A percentile compares a stretch with the other conserved stretches of the same genome.
Conservation (phyloP, 495 filamentous ascomycete genomes). For the Neurospora discreta region DNA sequence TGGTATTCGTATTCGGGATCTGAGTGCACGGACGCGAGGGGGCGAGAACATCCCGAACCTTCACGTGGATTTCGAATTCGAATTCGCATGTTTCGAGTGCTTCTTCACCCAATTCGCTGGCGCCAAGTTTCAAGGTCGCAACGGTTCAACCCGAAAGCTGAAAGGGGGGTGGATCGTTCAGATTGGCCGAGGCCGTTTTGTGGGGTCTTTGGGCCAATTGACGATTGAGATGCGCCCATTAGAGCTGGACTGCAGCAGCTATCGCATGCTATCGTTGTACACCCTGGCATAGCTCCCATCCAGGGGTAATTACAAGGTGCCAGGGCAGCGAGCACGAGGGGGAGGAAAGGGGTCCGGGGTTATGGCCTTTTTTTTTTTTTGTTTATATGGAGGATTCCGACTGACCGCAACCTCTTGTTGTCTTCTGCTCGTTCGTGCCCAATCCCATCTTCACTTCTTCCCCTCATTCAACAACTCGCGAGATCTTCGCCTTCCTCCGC, state of each 20-base stretch:
- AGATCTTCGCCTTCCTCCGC: neutral
- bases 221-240: neutral
- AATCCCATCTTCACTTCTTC: conserved; percentile 3
- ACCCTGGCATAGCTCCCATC: conserved; percentile 1
- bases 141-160: neutral
- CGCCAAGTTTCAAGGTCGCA: neutral
- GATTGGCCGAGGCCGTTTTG: neutral
- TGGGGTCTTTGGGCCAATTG: neutral
- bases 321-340: neutral
- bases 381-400: neutral
- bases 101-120: neutral
- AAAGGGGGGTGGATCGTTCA: neutral
- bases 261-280: neutral
- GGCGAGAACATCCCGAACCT: neutral
- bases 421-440: neutral
- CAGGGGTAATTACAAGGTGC: neutral
- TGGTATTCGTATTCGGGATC: conserved; percentile 6
- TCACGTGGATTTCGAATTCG: conserved; percentile 2
- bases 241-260: conserved; percentile 1
- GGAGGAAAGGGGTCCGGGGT: neutral
- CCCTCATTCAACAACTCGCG: neutral
- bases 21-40: neutral
- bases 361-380: neutral
- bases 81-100: neutral
- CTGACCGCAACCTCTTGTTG: neutral